Evolutionary conservation across 768 basidiomycete genomes (phyloP).

Genomic region (Phaeotremella fagi): DNA sequence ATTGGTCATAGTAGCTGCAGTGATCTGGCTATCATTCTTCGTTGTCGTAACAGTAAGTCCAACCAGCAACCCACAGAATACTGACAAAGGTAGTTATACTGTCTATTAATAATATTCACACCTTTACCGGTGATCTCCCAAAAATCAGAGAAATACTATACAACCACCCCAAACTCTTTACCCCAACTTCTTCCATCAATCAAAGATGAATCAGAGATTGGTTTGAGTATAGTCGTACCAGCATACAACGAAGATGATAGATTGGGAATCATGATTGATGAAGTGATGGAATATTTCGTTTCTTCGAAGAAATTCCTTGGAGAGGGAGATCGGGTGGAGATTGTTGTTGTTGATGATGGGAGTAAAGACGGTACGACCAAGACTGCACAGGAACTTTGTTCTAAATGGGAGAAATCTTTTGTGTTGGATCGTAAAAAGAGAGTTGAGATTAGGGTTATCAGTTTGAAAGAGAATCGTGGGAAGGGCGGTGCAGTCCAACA

Average conservation of each 20-base stretch:
- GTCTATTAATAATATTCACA: conserved; percentile 67
- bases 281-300: conserved; percentile 55
- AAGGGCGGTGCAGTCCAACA: conserved; percentile 93
- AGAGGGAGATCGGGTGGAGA: conserved; percentile 54
- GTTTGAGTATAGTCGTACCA: conserved; percentile 77
- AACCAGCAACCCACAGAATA: no score
- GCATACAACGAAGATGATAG: conserved; percentile 87
- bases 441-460: conserved; percentile 67
- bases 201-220: conserved; percentile 58
- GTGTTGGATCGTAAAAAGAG: neutral
- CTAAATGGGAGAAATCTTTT: conserved; percentile 36
- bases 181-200: conserved; percentile 51
- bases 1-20: no score
- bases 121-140: conserved; percentile 62
- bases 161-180: conserved; percentile 55
- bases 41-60: no score
- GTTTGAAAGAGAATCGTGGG: conserved; percentile 72
- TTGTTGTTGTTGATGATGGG: conserved; percentile 87
- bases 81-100: conserved; percentile 56
- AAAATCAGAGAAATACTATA: conserved; percentile 67
- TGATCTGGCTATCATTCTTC: no score
- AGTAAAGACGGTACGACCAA: conserved; percentile 69
- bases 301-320: conserved; percentile 43
- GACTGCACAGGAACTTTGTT: conserved; percentile 62
- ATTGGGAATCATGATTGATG: conserved; percentile 74